phyloP scores from a whole-genome alignment of 345 rosid genomes.

The Anastatica hierochuntica region DNA sequence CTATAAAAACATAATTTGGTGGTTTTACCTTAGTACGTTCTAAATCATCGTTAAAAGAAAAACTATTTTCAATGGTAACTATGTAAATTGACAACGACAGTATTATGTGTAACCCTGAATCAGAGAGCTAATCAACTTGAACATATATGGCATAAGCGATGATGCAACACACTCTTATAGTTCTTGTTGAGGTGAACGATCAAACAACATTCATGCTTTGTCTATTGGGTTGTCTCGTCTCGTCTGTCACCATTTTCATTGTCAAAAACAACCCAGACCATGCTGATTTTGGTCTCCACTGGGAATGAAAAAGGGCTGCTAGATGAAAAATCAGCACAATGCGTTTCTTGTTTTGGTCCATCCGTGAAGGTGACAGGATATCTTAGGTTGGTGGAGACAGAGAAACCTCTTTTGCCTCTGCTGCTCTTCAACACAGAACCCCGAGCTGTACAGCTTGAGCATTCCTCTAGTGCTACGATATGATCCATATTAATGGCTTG shows the following conservation, averaged over 20 bases:
- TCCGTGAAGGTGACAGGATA: conserved; percentile 6
- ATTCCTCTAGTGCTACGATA: conserved; percentile 47
- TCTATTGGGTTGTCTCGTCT: neutral
- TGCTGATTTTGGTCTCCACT: conserved; percentile 68
- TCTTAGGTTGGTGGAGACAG: conserved; percentile 16
- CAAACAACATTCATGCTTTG: conserved; percentile 5
- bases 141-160: neutral
- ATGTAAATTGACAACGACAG: neutral
- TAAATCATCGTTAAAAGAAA: too few relatives aligned
- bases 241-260: conserved; percentile 29
- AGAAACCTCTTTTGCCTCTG: conserved; percentile 11
- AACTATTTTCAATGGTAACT: neutral
- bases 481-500: conserved; percentile 51
- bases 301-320: conserved; percentile 34
- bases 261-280: conserved; percentile 73
- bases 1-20: too few relatives aligned
- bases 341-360: conserved; percentile 6
- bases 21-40: too few relatives aligned
- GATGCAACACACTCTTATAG: too few relatives aligned
- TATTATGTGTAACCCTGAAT: neutral
- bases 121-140: neutral
- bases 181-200: neutral
- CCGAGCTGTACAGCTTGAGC: conserved; percentile 27
- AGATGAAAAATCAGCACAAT: conserved; percentile 9
- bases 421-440: neutral